Conservation (phyloP, 2,329 filamentous ascomycete species). For the Aspergillus luchuensis region DNA sequence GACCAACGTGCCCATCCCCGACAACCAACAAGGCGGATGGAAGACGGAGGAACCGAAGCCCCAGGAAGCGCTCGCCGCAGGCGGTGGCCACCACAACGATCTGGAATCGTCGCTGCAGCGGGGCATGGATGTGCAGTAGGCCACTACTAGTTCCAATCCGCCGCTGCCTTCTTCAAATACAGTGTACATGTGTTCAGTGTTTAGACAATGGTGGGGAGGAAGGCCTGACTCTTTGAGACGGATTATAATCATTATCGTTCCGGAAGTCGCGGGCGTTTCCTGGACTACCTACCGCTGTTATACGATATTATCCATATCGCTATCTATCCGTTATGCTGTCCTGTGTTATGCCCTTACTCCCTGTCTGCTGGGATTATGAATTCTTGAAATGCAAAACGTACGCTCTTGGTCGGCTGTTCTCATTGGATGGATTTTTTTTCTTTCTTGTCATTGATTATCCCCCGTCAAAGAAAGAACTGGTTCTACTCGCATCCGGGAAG, state of each 20-base stretch:
- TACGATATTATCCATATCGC: background rate
- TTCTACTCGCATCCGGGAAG: background rate
- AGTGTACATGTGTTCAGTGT: background rate
- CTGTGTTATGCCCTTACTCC: background rate
- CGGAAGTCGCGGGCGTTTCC: constrained; percentile 19
- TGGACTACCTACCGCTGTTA: constrained; percentile 2
- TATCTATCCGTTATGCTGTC: background rate
- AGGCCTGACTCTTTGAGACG: background rate
- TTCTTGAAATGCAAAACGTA: background rate
- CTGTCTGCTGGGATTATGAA: background rate
- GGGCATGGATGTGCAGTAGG: constrained; percentile 56
- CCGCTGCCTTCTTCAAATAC: background rate
- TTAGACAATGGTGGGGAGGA: background rate
- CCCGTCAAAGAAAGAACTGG: background rate
- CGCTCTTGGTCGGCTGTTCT: background rate
- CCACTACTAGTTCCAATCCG: background rate
- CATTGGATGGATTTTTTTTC: background rate
- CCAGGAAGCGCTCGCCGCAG: constrained; percentile 53
- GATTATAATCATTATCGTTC: constrained; percentile 15
- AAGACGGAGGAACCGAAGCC: constrained; percentile 64
- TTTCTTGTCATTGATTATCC: background rate
- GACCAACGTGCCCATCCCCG: constrained; percentile 63
- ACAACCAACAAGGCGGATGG: constrained; percentile 57
- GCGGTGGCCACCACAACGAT: constrained; percentile 47
- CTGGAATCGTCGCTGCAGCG: constrained; percentile 56